These are phyloP conservation scores for Epichloe sylvatica DNA, from an alignment of 2,329 filamentous ascomycete genomes.

Conservation along the genomic window DNA sequence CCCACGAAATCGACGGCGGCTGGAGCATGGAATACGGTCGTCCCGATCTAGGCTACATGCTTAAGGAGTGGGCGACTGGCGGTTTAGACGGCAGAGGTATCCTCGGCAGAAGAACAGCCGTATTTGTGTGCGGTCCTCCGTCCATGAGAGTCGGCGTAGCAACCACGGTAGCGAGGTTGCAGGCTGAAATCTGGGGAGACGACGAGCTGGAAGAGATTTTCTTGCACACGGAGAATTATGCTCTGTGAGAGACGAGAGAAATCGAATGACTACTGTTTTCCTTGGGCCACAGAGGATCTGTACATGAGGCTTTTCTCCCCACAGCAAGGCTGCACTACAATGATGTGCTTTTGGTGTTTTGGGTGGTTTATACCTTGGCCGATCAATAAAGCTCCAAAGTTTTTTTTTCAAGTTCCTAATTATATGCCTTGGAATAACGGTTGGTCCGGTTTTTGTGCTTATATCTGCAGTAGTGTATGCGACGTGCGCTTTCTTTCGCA, in stretches of 20 bases:
- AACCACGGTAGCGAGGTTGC: slow-evolving; percentile 69
- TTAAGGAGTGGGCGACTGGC: slow-evolving; percentile 68
- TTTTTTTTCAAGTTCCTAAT: no score
- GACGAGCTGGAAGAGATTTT: slow-evolving; percentile 77
- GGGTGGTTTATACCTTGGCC: no score
- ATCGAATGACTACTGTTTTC: background rate
- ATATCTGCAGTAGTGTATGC: background rate
- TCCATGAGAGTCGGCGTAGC: slow-evolving; percentile 78
- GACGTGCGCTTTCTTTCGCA: no score
- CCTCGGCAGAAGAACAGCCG: slow-evolving; percentile 68
- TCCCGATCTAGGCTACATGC: slow-evolving; percentile 75
- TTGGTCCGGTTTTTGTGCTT: background rate
- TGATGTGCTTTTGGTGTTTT: background rate
- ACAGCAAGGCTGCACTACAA: no score
- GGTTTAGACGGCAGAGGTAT: slow-evolving; percentile 50
- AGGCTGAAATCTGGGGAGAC: slow-evolving; percentile 71
- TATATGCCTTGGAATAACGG: background rate
- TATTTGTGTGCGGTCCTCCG: slow-evolving; percentile 85
- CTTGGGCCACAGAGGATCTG: background rate
- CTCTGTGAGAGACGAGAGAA: slow-evolving; percentile 37
- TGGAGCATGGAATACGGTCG: slow-evolving; percentile 90
- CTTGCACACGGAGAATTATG: slow-evolving; percentile 90
- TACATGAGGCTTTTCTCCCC: background rate
- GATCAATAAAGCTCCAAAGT: no score
- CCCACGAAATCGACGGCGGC: slow-evolving; percentile 56